These are phyloP conservation scores for Blattamonas nauphoetae DNA, from an alignment of 78 protist species.

Conservation along the genomic window DNA sequence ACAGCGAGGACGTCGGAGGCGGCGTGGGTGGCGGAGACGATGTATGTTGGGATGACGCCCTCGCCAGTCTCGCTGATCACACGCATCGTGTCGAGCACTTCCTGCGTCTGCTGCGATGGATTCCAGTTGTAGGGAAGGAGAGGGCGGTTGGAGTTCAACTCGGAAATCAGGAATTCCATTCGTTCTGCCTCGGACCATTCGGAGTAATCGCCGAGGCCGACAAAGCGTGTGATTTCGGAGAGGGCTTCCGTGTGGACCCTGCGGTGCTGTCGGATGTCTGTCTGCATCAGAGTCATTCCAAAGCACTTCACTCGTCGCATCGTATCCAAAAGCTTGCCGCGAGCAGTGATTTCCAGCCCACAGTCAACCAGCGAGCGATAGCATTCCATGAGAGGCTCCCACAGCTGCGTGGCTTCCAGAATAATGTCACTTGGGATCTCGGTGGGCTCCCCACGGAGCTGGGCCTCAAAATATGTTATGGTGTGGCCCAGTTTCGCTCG, in stretches of 20 bases:
- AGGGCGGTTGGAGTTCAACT: slow-evolving; percentile 27
- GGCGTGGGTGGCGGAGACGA: slow-evolving; percentile 48
- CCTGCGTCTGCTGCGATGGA: slow-evolving; percentile 34
- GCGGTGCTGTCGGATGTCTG: slow-evolving; percentile 58
- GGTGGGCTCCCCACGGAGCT: no score
- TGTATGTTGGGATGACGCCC: slow-evolving; percentile 53
- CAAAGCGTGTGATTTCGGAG: slow-evolving; percentile 38
- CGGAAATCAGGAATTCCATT: slow-evolving; percentile 14
- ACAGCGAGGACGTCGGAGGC: slow-evolving; percentile 60
- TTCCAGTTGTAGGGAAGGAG: slow-evolving; percentile 5
- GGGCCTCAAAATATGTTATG: no score
- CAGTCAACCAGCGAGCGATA: slow-evolving; percentile 37
- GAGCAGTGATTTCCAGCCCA: slow-evolving; percentile 43
- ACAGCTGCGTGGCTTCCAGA: no score
- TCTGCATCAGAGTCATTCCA: slow-evolving; percentile 36
- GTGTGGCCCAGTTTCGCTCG: no score
- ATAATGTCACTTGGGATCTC: no score
- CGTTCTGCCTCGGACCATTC: slow-evolving; percentile 23
- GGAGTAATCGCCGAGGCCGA: slow-evolving; percentile 44
- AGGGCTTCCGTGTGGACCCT: slow-evolving; percentile 43
- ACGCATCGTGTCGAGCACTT: slow-evolving; percentile 39
- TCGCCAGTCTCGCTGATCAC: slow-evolving; percentile 20
- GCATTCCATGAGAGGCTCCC: slow-evolving; percentile 30
- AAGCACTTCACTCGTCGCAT: slow-evolving; percentile 46
- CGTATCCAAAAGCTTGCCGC: slow-evolving; percentile 48